Evolutionary conservation across 2,329 filamentous ascomycete genomes (phyloP), one percentile per base, ranked within the genome.

Genomic region (Aspergillus eucalypticola): DNA sequence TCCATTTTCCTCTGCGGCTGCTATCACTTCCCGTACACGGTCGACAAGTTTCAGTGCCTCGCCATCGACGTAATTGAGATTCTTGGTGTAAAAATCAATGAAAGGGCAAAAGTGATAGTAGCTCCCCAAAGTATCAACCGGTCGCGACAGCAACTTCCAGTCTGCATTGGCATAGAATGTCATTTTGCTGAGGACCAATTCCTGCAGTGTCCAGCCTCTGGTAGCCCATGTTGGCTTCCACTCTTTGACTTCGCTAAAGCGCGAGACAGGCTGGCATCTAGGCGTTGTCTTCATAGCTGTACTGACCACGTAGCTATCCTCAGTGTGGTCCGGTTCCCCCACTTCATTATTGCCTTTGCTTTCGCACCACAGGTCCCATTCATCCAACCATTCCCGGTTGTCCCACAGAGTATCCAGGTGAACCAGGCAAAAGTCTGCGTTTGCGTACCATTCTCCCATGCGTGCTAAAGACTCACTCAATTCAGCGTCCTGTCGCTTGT

Each of bases 121-220:
- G 21, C 65, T 64, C 3, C 74, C 73, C 8, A 76, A 41, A 3
- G 57, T 66, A 44, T 75, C 73, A 19, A 71, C 65, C 29, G 69
- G 65, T 19, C 73, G 61, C 7, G 59, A 60, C 42, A 76, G 60
- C 44, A 62, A 60, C 38, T 63, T 25, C 73, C 74, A 76, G 2
- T 60, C 27, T 4, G 67, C 69, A 56, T 75, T 76, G 42, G 70
- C 68, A 62, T 73, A 76, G 59, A 70, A 76, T 2, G 73, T 72
- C 38, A 69, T 68, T 62, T 73, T 75, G 62, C 74, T 76, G 64
- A 75, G 38, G 3, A 68, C 54, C 10, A 68, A 58, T 46, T 68
- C 66, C 56, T 68, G 66, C 41, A 67, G 53, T 8, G 64, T 67
- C 65, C 67, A 69, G 46, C 66, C 67, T 49, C 67, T 63, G 13